Conservation (phyloP, 305 asterid species). For the Solanum hybrid region DNA sequence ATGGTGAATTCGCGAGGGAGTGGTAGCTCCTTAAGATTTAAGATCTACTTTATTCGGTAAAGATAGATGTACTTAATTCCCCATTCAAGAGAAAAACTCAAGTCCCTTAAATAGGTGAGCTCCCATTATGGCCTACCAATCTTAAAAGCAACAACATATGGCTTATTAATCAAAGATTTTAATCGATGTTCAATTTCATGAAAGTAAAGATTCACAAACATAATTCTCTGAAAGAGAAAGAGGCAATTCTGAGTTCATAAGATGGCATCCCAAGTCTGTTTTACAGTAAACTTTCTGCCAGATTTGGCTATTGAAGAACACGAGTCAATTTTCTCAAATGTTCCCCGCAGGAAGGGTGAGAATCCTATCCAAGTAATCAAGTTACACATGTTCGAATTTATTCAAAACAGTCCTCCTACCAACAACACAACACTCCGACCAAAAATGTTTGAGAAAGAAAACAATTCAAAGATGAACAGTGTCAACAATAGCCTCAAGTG, state of each 20-base stretch:
- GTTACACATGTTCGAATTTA: not conserved
- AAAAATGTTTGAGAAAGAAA: not conserved
- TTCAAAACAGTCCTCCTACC: not conserved
- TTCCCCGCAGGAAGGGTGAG: not conserved
- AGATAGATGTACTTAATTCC: too few relatives aligned
- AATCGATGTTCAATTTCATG: not conserved
- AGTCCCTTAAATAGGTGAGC: not conserved
- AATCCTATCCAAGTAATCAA: not conserved
- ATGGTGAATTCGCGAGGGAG: not conserved
- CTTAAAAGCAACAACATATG: not conserved
- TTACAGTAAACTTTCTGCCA: not conserved
- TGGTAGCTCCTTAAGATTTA: not conserved
- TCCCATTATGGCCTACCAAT: too few relatives aligned
- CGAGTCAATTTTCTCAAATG: not conserved
- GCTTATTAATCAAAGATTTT: not conserved
- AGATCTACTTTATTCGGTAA: too few relatives aligned
- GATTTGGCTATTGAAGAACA: not conserved
- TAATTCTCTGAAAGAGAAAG: not conserved
- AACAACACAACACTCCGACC: not conserved
- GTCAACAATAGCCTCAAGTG: conserved; percentile 9
- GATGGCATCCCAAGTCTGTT: not conserved
- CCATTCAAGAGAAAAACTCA: not conserved
- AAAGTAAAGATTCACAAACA: not conserved
- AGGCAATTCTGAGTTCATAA: not conserved
- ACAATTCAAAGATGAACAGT: not conserved